Conservation (phyloP, 2,329 filamentous ascomycete genomes). For the Zarea fungicola region DNA sequence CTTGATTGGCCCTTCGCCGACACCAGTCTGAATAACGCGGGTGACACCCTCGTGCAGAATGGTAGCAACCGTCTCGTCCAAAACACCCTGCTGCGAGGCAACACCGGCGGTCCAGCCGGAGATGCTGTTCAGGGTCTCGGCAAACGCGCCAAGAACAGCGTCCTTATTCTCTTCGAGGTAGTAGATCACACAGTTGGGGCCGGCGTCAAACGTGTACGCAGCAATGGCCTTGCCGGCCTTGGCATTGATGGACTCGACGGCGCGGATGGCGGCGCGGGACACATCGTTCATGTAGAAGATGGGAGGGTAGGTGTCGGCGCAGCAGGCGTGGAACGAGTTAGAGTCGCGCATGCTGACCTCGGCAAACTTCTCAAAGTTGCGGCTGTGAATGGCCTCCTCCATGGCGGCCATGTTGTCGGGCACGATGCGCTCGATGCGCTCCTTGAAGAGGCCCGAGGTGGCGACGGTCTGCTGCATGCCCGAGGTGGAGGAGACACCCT, state of each 20-base stretch:
- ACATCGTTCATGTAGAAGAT: conserved; percentile 99
- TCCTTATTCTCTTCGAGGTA: conserved; percentile 76
- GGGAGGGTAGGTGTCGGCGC: conserved; percentile 90
- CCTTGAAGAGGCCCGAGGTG: conserved; percentile 81
- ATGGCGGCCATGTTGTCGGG: conserved; percentile 78
- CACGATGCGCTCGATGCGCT: conserved; percentile 70
- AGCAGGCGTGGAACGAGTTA: conserved; percentile 94
- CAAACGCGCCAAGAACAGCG: conserved; percentile 72
- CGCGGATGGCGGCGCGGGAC: conserved; percentile 76
- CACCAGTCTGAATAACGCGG: conserved; percentile 83
- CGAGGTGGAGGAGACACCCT: conserved; percentile 85
- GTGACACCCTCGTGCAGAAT: conserved; percentile 74
- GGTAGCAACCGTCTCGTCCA: conserved; percentile 61
- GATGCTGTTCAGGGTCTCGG: conserved; percentile 56
- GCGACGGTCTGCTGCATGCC: conserved; percentile 97
- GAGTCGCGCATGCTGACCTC: conserved; percentile 93
- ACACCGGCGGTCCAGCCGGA: conserved; percentile 65
- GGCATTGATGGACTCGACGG: conserved; percentile 84
- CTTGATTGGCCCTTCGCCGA: conserved; percentile 82
- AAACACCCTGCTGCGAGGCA: conserved; percentile 47
- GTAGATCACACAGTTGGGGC: conserved; percentile 95
- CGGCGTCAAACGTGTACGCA: conserved; percentile 96
- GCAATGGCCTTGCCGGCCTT: conserved; percentile 73
- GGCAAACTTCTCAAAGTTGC: conserved; percentile 82
- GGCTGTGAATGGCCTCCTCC: conserved; percentile 70